phyloP scores from a whole-genome alignment of 1,139 yeast species.

The Pneumocystis sp. region DNA sequence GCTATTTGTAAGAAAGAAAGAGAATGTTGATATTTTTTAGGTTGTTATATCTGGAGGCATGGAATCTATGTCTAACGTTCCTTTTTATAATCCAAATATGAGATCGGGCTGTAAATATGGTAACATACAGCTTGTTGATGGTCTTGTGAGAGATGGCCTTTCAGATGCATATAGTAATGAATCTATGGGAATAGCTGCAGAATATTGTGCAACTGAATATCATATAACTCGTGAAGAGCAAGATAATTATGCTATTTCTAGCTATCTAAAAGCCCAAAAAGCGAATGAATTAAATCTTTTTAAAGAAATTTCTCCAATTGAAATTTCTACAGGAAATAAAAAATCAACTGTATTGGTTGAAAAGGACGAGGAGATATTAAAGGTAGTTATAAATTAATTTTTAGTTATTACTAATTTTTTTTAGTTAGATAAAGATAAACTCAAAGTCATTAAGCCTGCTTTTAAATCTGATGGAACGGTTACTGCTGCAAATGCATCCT shows the following conservation, averaged over 20 bases:
- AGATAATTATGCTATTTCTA: slow-evolving; percentile 73
- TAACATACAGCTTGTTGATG: slow-evolving; percentile 62
- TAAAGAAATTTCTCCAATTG: slow-evolving; percentile 72
- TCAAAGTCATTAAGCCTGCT: slow-evolving; percentile 75
- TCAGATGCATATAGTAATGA: slow-evolving; percentile 72
- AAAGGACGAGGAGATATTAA: slow-evolving; percentile 60
- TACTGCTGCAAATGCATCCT: slow-evolving; percentile 93
- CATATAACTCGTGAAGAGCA: slow-evolving; percentile 53
- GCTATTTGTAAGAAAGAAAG: not conserved
- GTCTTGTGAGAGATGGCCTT: slow-evolving; percentile 80
- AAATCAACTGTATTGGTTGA: slow-evolving; percentile 66
- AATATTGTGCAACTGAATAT: slow-evolving; percentile 73
- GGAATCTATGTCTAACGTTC: slow-evolving; percentile 92
- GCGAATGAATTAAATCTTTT: slow-evolving; percentile 75
- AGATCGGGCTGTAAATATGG: slow-evolving; percentile 87
- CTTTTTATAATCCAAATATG: slow-evolving; percentile 77
- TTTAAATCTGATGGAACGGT: slow-evolving; percentile 83
- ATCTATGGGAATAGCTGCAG: slow-evolving; percentile 95
- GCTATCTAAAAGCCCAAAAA: slow-evolving; percentile 71
- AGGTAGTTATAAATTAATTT: slow-evolving; percentile 9
- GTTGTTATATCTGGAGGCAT: slow-evolving; percentile 95
- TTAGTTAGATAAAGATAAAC: slow-evolving; percentile 60
- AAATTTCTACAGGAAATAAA: slow-evolving; percentile 80
- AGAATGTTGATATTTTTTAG: not conserved
- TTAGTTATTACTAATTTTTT: not conserved